These are phyloP conservation scores for Mycena polygramma DNA, from an alignment of 768 basidiomycete species.

Conservation along the genomic window DNA sequence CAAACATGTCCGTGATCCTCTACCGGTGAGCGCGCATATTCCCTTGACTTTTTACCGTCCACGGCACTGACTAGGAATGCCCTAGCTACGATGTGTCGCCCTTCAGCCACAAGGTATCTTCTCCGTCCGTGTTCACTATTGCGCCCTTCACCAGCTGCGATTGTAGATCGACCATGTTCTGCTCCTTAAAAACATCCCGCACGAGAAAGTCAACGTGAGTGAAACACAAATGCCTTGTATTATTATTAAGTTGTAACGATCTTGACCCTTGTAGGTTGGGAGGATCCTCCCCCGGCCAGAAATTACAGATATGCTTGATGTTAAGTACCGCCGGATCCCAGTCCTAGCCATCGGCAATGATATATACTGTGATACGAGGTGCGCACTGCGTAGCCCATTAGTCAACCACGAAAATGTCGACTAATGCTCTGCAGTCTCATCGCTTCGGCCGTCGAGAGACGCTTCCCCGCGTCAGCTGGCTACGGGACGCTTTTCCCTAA, in stretches of 20 bases:
- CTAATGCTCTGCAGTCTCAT: conserved; percentile 3
- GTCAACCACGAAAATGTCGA: too few relatives aligned
- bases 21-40: conserved; percentile 55
- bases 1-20: conserved; percentile 51
- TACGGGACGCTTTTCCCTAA: conserved; percentile 18
- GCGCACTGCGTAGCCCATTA: not conserved
- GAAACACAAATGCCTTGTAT: not conserved
- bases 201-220: conserved; percentile 62
- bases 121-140: not conserved
- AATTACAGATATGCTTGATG: conserved; percentile 65
- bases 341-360: conserved; percentile 74
- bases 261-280: conserved; percentile 54
- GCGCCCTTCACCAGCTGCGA: conserved; percentile 30
- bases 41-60: too few relatives aligned
- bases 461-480: conserved; percentile 8
- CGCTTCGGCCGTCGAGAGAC: conserved; percentile 9
- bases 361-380: conserved; percentile 70
- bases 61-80: too few relatives aligned
- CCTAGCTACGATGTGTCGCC: conserved; percentile 69
- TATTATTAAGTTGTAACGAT: too few relatives aligned
- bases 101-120: conserved; percentile 42
- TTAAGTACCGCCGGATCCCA: conserved; percentile 71
- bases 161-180: conserved; percentile 66
- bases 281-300: conserved; percentile 67
- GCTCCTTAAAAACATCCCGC: conserved; percentile 61